Evolutionary conservation across 2,329 filamentous ascomycete genomes (phyloP), one percentile per base, ranked within the genome.

Genomic region (Aspergillus ochraceoroseus): DNA sequence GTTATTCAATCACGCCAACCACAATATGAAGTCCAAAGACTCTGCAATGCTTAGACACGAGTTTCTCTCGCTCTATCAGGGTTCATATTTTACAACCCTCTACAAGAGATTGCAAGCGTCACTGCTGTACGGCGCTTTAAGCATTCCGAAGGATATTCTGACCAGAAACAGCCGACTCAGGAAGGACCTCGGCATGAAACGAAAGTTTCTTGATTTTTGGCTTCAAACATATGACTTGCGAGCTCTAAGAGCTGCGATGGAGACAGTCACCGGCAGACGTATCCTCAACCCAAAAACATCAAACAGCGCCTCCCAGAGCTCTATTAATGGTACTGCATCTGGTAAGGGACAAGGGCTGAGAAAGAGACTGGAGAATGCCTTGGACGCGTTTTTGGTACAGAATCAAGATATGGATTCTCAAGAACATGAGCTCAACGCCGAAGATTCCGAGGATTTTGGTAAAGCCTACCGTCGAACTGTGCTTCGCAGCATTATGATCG

Each of bases 41-140:
- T 41, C 52, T n/a, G 43, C 55, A 32, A 33, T 38, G 9, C 51
- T 78, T 26, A 64, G 75, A 39, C 65, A 68, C 41, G 66, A 67
- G 29, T 58, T 82, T 35, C 59, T 82, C 4, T 58, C 58, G 1
- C 52, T 75, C 14, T 82, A 82, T 51, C 74, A 80, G 27, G 66
- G 70, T 14, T 61, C 70, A 0, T 56, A 66, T 1, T 73, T 78
- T 32, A 63, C 68, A 4, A 52, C 71, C 7, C 60, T 81, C 15
- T 69, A 80, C 56, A 74, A 76, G 50, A 70, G 77, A 13, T 49
- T 82, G 5, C 74, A 79, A 48, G 76, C 75, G 9, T 80, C 77
- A 2, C 53, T 82, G 14, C 57, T 73, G 7, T 80, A 72, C 46
- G 79, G 79, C 6, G 70, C 74, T 3, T 56, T 83, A 35, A 73